phyloP scores from a whole-genome alignment of 164 flowering plant species.

The Vitis cinerea region DNA sequence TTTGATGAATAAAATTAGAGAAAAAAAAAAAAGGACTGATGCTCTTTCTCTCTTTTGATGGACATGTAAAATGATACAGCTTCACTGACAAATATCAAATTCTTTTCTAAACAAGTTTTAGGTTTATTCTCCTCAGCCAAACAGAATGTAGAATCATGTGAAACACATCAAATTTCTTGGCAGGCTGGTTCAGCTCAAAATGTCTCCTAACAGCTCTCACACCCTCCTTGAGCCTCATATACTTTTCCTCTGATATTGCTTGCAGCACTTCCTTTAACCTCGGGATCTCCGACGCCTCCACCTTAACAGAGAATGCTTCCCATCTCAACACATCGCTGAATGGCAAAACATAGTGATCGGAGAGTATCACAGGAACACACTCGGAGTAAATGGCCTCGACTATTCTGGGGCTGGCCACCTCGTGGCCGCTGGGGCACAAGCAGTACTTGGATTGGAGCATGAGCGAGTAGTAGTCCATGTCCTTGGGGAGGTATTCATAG shows the following conservation, averaged over 20 bases:
- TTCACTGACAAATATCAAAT: neutral
- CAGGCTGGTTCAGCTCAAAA: conserved; percentile 60
- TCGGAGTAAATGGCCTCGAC: conserved; percentile 70
- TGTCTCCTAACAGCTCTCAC: conserved; percentile 58
- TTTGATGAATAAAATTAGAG: too few relatives aligned
- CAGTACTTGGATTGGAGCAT: conserved; percentile 67
- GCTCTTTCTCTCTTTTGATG: too few relatives aligned
- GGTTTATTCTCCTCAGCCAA: conserved; percentile 76
- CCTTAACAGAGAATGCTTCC: conserved; percentile 58
- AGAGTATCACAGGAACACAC: conserved; percentile 71
- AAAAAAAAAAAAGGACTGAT: too few relatives aligned
- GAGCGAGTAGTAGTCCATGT: conserved; percentile 43
- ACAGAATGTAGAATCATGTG: conserved; percentile 80
- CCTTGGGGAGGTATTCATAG: conserved; percentile 55
- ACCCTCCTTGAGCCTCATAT: conserved; percentile 41
- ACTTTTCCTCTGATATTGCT: conserved; percentile 38
- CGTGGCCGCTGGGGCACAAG: conserved; percentile 81
- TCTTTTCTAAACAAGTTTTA: conserved; percentile 19
- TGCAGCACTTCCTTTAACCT: conserved; percentile 49
- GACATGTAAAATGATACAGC: neutral
- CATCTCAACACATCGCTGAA: conserved; percentile 75
- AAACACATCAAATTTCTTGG: conserved; percentile 60
- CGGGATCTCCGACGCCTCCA: conserved; percentile 54
- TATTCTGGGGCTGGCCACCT: conserved; percentile 82
- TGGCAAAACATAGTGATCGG: conserved; percentile 58